Base-by-base conservation (phyloP, 2,329 filamentous ascomycete genomes). In the Nemania sp. region DNA sequence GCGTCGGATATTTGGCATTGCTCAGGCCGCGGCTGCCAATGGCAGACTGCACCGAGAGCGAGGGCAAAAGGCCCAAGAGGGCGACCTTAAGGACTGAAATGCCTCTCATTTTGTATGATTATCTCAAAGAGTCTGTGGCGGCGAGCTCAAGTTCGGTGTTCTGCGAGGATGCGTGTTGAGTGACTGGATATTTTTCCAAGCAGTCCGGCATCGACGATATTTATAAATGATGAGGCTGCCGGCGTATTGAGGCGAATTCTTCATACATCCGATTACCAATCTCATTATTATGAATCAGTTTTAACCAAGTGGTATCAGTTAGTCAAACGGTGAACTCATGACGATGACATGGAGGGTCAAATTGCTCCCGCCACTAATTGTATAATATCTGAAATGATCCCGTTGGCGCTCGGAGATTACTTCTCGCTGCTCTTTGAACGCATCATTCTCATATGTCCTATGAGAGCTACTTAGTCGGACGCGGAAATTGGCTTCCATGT, bases 101-200 rank as follows among this genome's bases (percentile, higher is more conserved):
- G 25, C 9, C 51, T 13, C 49, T 59, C 57, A 54, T 55, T 63
- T 47, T 75, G 72, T 1, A 29, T 45, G n/a, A n/a, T n/a, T n/a
- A 34, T 49, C 5, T n/a, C 4, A 35, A 42, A 35, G 5, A 15
- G 37, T 29, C 21, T 21, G 43, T 11, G 13, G 5, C 18, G 15
- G 57, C 5, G 25, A 25, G 35, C 49, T 5, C 18, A 9, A 17
- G 25, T 9, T 15, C 11, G 5, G 12, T 13, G 9, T 39, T 20
- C 9, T 42, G 51, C 42, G 48, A 53, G 35, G 11, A 18, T 47
- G 13, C 12, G 32, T 46, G 4, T 11, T 25, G 11, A 21, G 35
- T 42, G 25, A 43, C 5, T 11, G 21, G 18, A 46, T 43, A 0
- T 13, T 32, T 18, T 18, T 20, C 4, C 7, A 5, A 32, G 42